Evolutionary conservation across 306 rosid genomes (phyloP).

Genomic region (Trifolium dubium): DNA sequence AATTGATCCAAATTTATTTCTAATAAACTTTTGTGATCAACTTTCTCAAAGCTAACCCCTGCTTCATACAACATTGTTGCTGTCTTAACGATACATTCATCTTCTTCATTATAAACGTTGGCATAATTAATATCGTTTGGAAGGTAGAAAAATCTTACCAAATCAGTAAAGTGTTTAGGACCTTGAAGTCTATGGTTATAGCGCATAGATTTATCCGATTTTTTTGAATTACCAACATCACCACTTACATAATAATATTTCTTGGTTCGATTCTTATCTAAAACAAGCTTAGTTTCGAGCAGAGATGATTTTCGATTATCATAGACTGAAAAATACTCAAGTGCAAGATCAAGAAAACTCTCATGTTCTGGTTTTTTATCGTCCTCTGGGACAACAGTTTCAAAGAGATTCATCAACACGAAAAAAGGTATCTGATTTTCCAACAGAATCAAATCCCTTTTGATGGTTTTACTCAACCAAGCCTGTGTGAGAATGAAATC

Average conservation of each 20-base stretch:
- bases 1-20: conserved; percentile 37
- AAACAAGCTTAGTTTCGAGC: conserved; percentile 26
- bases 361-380: background rate
- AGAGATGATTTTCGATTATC: conserved; percentile 30
- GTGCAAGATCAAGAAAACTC: conserved; percentile 39
- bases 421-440: conserved; percentile 65
- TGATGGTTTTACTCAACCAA: conserved; percentile 48
- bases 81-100: background rate
- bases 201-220: background rate
- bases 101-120: no score
- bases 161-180: conserved; percentile 53
- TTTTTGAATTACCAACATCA: background rate
- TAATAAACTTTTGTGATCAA: conserved; percentile 21
- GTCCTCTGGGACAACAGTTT: background rate
- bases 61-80: conserved; percentile 44
- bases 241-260: background rate
- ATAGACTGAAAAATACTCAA: conserved; percentile 34
- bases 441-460: conserved; percentile 52
- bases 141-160: conserved; percentile 53
- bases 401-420: conserved; percentile 43
- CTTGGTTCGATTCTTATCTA: conserved; percentile 19
- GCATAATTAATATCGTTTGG: background rate
- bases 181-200: background rate
- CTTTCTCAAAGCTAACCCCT: conserved; percentile 41
- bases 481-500: conserved; percentile 50